phyloP scores from a whole-genome alignment of 345 rosid genomes.

The Rubroshorea leprosula region DNA sequence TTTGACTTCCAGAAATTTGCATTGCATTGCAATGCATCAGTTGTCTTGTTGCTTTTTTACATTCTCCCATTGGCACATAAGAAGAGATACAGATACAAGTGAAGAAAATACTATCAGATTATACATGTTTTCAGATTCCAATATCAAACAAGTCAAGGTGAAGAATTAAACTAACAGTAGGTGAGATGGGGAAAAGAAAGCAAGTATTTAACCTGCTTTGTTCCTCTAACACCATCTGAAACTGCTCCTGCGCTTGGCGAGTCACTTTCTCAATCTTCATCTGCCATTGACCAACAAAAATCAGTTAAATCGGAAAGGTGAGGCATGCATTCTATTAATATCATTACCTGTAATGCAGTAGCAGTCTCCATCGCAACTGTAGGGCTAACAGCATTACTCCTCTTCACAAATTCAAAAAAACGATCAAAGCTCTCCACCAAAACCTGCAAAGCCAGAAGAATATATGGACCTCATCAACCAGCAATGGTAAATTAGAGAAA shows the following conservation, averaged over 20 bases:
- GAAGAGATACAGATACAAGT: too few species aligned
- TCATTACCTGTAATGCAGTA: slow-evolving; percentile 86
- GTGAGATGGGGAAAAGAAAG: slow-evolving; percentile 14
- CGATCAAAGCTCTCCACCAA: slow-evolving; percentile 90
- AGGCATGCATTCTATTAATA: slow-evolving; percentile 15
- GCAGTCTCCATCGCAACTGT: slow-evolving; percentile 93
- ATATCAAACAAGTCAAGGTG: slow-evolving; percentile 4
- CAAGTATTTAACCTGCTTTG: slow-evolving; percentile 70
- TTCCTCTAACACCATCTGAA: slow-evolving; percentile 90
- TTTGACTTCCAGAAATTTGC: too few species aligned
- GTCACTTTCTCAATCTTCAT: slow-evolving; percentile 91
- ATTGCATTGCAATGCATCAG: too few species aligned
- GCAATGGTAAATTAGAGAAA: slow-evolving; percentile 2
- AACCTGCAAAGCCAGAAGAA: slow-evolving; percentile 46
- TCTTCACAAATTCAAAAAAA: slow-evolving; percentile 79
- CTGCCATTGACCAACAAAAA: slow-evolving; percentile 34
- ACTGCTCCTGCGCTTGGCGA: slow-evolving; percentile 94
- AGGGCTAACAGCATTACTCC: slow-evolving; percentile 96
- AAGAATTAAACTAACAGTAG: slow-evolving; percentile 11
- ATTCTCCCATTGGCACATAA: too few species aligned
- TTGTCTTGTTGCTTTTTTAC: too few species aligned
- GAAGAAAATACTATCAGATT: too few species aligned
- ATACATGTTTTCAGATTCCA: background rate
- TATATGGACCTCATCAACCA: slow-evolving; percentile 2
- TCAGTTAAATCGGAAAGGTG: slow-evolving; percentile 6